Base-by-base conservation (phyloP, 2,329 filamentous ascomycete genomes). In the Claviceps sp. region DNA sequence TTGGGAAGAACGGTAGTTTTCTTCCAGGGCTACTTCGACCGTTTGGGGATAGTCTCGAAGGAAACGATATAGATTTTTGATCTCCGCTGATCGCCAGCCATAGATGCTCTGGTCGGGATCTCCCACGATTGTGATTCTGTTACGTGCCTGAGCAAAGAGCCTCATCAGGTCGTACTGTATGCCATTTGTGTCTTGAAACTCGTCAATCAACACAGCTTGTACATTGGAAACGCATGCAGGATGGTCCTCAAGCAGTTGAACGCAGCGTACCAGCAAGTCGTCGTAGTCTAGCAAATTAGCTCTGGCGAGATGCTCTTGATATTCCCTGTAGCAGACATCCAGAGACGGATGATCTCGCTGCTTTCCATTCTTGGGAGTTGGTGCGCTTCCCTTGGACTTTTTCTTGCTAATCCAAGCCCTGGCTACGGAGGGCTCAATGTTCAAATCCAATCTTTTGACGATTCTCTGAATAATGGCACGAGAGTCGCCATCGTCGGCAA, bases 51-150 rank as follows among this genome's bases (percentile, higher is more conserved):
- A 96, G 53, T 88, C 82, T 43, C 73, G 72, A 50, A 88, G 78
- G 73, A 98, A 82, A 2, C 86, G 81, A 57, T 80, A 79, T 47
- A 97, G 74, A 60, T 97, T 98, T 63, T 85, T 85, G 58, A 91
- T 88, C 65, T 98, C 91, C 9, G 93, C 91, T 7, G 88, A 90
- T 20, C 91, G 83, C 75, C 94, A 98, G 20, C 91, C 88, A 64
- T 97, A 98, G 52, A 98, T 98, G 64, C 90, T 96, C 67, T 98
- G 91, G 64, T 98, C 93, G 0, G 93, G 91, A 63, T 98, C 91
- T 37, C 91, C 93, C 4, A 98, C 93, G 54, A 96, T 87, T 1
- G 91, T 97, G 58, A 97, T 91, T n/a, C 82, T 78, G 52, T 80
- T 78, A 44, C 77, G 75, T 22, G 74, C 70, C 54, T 88, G 81